Evolutionary conservation across 768 basidiomycete species (phyloP).

Genomic region (Termitomyces sp.): DNA sequence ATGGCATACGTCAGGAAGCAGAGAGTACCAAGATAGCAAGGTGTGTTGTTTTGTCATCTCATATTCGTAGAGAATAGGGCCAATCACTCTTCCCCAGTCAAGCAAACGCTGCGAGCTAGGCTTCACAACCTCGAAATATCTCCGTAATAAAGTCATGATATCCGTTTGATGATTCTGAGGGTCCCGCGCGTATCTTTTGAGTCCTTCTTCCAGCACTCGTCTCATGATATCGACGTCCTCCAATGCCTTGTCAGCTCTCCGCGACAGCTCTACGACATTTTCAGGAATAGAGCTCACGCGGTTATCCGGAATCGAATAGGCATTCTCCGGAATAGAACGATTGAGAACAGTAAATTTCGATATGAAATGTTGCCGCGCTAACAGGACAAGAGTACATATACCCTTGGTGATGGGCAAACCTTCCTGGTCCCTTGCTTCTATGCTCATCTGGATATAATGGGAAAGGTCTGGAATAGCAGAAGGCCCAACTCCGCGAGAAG

Average conservation of each 20-base stretch:
- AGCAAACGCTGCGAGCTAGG: background rate
- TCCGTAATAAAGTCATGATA: background rate
- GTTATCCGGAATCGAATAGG: background rate
- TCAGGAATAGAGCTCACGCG: background rate
- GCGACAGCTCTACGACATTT: background rate
- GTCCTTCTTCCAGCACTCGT: background rate
- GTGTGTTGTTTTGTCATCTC: background rate
- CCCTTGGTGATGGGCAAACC: background rate
- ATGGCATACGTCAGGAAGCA: slow-evolving; percentile 3
- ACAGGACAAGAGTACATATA: background rate
- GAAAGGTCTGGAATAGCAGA: background rate
- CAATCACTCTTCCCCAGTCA: background rate
- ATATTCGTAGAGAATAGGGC: background rate
- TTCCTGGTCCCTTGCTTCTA: background rate
- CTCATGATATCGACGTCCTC: background rate
- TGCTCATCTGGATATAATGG: background rate
- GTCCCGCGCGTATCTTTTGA: background rate
- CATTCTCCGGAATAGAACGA: background rate
- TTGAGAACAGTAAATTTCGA: background rate
- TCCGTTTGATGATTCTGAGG: background rate
- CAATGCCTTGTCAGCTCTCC: slow-evolving; percentile 2
- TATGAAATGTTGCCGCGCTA: background rate
- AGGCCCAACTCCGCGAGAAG: background rate
- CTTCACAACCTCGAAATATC: background rate
- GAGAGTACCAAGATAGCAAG: slow-evolving; percentile 1